Base-by-base conservation (phyloP, 1,284 basidiomycete genomes). In the Meira miltonrushii region DNA sequence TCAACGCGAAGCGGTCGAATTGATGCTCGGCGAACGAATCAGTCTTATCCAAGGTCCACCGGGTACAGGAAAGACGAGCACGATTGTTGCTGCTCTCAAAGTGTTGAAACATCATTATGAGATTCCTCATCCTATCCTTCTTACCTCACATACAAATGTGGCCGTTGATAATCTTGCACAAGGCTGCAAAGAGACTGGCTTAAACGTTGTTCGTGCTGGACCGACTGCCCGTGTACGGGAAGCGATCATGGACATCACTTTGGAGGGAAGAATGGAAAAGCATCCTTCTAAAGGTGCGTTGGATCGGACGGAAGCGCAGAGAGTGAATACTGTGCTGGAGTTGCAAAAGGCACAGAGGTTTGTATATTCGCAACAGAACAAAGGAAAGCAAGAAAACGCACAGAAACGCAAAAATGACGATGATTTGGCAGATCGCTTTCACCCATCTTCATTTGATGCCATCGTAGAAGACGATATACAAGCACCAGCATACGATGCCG, bases 91-190 rank as follows among this genome's bases (percentile, higher is more conserved):
- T 73, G 83, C 89, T 1, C 83, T 92, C 67, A 85, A 85, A 66
- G 79, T 96, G 28, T 84, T 96, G 65, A 95, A 95, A 82, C 84
- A 85, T 40, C 85, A 92, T 74, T 96, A 92, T 77, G 82, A 87
- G 74, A 85, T 93, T 12, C 85, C 88, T 9, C 85, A 89, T 44
- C 91, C 91, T 40, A 82, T 95, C 48, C 83, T 95, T 13, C 86
- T 95, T 2, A 89, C 88, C 74, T 92, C 92, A 0, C 93, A 90
- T 75, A 96, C 93, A 40, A 94, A 96, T 67, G 89, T 87, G 23
- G 92, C 93, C 0, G 90, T 94, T n/a, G 92, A 96, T 77, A 91
- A 95, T 67, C 83, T 96, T 8, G 85, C 92, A 38, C 86, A 88
- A 69, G 82, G 90, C 23, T 83, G 82, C 60, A 70, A 79, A 39